Evolutionary conservation across 306 rosid genomes (phyloP).

Genomic region (Biancaea sappan): DNA sequence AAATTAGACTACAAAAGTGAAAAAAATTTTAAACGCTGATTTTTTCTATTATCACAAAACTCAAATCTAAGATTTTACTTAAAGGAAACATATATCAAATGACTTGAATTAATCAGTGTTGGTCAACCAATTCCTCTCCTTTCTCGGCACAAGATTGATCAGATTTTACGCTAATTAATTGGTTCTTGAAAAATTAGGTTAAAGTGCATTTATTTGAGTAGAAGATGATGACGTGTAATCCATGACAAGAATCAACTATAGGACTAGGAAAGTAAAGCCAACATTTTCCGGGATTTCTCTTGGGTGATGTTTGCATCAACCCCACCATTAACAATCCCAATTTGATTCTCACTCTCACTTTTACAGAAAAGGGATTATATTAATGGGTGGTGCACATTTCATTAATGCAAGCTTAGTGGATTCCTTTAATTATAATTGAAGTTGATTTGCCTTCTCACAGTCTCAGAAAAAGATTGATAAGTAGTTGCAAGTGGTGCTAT

Average conservation of each 20-base stretch:
- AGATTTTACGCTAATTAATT: too few relatives aligned
- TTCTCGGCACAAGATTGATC: too few relatives aligned
- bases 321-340: slow-evolving; percentile 45
- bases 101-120: too few relatives aligned
- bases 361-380: slow-evolving; percentile 29
- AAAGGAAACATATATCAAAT: too few relatives aligned
- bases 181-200: slow-evolving; percentile 40
- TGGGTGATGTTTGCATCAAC: slow-evolving; percentile 39
- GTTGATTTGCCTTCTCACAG: slow-evolving; percentile 35
- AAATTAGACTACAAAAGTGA: too few relatives aligned
- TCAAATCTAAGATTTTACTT: too few relatives aligned
- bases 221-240: slow-evolving; percentile 51
- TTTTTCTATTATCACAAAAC: too few relatives aligned
- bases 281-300: slow-evolving; percentile 38
- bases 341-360: slow-evolving; percentile 36
- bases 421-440: slow-evolving; percentile 32
- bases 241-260: slow-evolving; percentile 40
- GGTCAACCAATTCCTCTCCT: too few relatives aligned
- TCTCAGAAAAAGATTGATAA: slow-evolving; percentile 23
- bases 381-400: slow-evolving; percentile 51
- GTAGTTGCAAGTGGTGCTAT: slow-evolving; percentile 26
- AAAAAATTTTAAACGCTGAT: too few relatives aligned
- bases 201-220: slow-evolving; percentile 19
- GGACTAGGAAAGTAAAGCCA: slow-evolving; percentile 42
- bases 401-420: slow-evolving; percentile 53